Base-by-base conservation (phyloP, 495 filamentous ascomycete genomes). In the Podospora sp. region DNA sequence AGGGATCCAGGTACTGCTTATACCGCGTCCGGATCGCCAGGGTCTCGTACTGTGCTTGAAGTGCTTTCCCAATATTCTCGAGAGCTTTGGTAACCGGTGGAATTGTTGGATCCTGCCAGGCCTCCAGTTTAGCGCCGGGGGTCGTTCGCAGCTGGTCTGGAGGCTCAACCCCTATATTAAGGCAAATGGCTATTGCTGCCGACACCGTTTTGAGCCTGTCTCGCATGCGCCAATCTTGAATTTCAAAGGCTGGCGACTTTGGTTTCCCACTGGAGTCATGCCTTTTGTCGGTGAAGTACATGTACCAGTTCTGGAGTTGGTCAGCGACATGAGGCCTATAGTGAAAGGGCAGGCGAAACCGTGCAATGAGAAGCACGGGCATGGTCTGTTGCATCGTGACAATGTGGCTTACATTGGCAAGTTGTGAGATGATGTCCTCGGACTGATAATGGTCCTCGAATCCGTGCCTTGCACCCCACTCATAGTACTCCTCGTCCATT, bases 261-360 rank as follows among this genome's bases (percentile, higher is more conserved):
- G 96, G 93, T 63, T 95, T 91, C 20, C 95, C 96, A 40, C 93
- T 92, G n/a, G 92, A 95, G 75, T 98, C 95, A 76, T 98, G 95
- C 26, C 93, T 89, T 76, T 98, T 98, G 75, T 98, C 95, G 56
- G 93, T 96, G 75, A 91, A 99, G 78, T 98, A 99, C 94, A 97
- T 97, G 81, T 94, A 97, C 85, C 96, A 98, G 66, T 86, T 88
- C 89, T 93, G 21, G 26, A 16, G 0, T 16, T 16, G 18, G 40
- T 62, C 33, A 62, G 60, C 40, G 9, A 46, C 6, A 46, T 46
- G 12, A 4, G n/a, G 27, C 25, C 22, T 27, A n/a, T 16, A 22
- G 20, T 20, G 56, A 50, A 49, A 14, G 16, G 33, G 7, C 60
- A 20, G 36, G 8, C 53, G 49, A 82, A 25, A 21, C 52, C 21